Conservation (phyloP, 2,329 filamentous ascomycete genomes). For the Venturia carpophila region DNA sequence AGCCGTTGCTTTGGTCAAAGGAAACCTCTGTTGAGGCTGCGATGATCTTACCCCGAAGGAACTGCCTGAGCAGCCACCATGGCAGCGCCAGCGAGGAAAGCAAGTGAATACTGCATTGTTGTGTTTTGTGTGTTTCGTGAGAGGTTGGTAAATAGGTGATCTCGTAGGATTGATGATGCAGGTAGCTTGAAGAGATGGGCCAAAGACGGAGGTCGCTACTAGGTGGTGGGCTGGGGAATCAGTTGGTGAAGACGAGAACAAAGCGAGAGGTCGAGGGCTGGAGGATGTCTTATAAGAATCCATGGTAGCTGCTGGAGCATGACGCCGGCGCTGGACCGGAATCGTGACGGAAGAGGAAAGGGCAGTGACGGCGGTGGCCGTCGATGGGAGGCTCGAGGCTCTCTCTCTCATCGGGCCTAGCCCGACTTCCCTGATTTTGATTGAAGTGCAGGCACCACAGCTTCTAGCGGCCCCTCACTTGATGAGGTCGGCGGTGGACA, state of each 20-base stretch:
- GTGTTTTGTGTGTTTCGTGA: not conserved
- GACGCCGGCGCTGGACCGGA: not conserved
- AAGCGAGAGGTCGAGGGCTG: not conserved
- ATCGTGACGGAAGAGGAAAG: not conserved
- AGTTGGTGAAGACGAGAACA: not conserved
- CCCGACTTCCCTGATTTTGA: not conserved
- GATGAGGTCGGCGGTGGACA: too few species aligned
- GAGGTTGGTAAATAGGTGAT: conserved; percentile 18
- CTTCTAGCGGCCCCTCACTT: not conserved
- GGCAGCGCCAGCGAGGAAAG: conserved; percentile 31
- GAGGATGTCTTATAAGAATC: not conserved
- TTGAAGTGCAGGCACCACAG: not conserved
- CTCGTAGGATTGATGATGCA: conserved; percentile 13
- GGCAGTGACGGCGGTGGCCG: not conserved
- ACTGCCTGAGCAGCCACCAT: conserved; percentile 29
- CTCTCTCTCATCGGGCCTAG: not conserved
- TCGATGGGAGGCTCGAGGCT: too few species aligned
- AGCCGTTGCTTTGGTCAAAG: not conserved
- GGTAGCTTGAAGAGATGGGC: conserved; percentile 11
- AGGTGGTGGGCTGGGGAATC: not conserved
- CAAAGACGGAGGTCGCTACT: conserved; percentile 12
- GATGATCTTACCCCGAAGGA: not conserved
- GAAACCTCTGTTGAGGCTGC: too few species aligned
- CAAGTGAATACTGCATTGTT: conserved; percentile 32
- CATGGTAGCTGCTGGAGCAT: not conserved